phyloP scores from a whole-genome alignment of 2,329 filamentous ascomycete genomes.

The Penicillium janthinellum region DNA sequence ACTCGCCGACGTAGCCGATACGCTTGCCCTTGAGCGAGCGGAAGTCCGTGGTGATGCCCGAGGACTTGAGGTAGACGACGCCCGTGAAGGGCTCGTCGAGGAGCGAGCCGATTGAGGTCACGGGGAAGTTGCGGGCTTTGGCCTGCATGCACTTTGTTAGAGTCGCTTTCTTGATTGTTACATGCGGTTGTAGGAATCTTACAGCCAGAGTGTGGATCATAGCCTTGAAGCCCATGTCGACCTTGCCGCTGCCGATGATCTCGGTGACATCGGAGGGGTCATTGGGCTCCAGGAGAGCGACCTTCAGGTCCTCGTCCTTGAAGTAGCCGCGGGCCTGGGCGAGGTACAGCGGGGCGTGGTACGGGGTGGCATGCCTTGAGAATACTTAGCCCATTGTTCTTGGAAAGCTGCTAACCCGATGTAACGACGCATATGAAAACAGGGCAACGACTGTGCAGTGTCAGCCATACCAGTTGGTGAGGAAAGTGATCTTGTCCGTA shows the following conservation, averaged over 20 bases:
- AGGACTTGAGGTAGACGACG: constrained; percentile 73
- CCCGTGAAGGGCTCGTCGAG: constrained; percentile 81
- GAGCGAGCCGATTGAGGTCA: constrained; percentile 71
- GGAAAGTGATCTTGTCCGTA: constrained; percentile 82
- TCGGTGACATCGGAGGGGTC: constrained; percentile 81
- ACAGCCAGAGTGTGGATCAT: constrained; percentile 81
- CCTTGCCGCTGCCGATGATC: constrained; percentile 74
- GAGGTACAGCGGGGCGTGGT: constrained; percentile 76
- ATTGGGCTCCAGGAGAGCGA: constrained; percentile 75
- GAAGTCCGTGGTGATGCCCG: constrained; percentile 75
- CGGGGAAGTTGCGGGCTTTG: constrained; percentile 73
- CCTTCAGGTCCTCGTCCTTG: constrained; percentile 73
- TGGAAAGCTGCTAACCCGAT: background rate
- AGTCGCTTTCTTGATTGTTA: background rate
- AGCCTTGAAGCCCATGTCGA: constrained; percentile 78
- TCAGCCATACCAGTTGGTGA: constrained; percentile 73
- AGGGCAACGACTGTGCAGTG: constrained; percentile 9
- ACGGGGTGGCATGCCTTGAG: constrained; percentile 75
- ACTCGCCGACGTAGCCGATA: constrained; percentile 79
- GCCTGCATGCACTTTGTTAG: constrained; percentile 49
- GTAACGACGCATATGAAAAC: constrained; percentile 3
- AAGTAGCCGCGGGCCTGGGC: constrained; percentile 76
- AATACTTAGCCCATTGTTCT: constrained; percentile 32
- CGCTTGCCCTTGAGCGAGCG: constrained; percentile 72
- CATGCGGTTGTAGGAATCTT: constrained; percentile 26